A percentile compares a stretch with the other conserved stretches of the same genome.
These are phyloP conservation scores for Sporothrix humicola DNA, from an alignment of 2,329 filamentous ascomycete species.

Conservation along the genomic window DNA sequence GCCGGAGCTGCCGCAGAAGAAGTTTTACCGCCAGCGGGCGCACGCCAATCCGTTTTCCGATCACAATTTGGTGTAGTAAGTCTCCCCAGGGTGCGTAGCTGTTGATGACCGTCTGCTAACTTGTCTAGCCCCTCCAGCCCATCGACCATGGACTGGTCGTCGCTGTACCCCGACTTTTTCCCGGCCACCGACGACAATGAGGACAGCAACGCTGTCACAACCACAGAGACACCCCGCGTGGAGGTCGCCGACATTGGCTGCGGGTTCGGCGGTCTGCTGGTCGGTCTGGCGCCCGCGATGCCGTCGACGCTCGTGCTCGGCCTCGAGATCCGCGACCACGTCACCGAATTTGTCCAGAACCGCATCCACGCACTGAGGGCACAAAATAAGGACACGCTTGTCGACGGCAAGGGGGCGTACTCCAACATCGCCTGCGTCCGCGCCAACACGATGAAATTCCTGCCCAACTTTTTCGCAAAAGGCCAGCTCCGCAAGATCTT, in stretches of 20 bases:
- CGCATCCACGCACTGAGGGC: slow-evolving; percentile 80
- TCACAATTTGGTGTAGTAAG: slow-evolving; percentile 79
- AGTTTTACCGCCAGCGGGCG: slow-evolving; percentile 93
- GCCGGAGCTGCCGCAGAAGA: slow-evolving; percentile 82
- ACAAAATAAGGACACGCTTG: slow-evolving; percentile 61
- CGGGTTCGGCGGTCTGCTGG: slow-evolving; percentile 88
- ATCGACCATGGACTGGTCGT: slow-evolving; percentile 87
- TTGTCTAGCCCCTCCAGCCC: slow-evolving; percentile 73
- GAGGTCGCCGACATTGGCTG: slow-evolving; percentile 97
- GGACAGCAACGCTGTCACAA: slow-evolving; percentile 33
- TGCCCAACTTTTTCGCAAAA: slow-evolving; percentile 94
- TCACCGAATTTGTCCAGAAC: slow-evolving; percentile 88
- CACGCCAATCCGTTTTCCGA: slow-evolving; percentile 99
- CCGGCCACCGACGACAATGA: slow-evolving; percentile 37
- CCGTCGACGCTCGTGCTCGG: slow-evolving; percentile 85
- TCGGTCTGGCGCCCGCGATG: slow-evolving; percentile 80
- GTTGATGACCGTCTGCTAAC: too few species aligned
- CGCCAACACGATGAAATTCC: slow-evolving; percentile 97
- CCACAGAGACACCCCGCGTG: slow-evolving; percentile 51
- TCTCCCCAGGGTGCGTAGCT: background rate
- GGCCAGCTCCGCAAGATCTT: slow-evolving; percentile 88
- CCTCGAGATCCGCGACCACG: slow-evolving; percentile 89
- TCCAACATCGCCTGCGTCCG: slow-evolving; percentile 89
- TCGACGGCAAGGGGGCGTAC: slow-evolving; percentile 53
- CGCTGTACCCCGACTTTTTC: slow-evolving; percentile 78